Conservation (phyloP, 345 rosid species). For the Eucalyptus paniculata region DNA sequence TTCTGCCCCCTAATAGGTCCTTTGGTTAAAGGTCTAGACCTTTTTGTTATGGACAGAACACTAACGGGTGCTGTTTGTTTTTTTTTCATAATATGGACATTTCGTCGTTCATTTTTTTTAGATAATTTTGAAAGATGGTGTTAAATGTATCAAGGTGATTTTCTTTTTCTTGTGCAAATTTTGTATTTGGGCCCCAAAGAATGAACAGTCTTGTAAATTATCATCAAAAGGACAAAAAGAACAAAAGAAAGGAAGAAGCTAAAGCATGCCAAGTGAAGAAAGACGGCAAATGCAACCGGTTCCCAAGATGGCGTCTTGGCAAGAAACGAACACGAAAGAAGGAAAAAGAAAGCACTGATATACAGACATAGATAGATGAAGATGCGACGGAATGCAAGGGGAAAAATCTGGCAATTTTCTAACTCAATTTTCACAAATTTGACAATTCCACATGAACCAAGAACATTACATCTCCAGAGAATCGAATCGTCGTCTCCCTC, state of each 20-base stretch:
- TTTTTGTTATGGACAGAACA: neutral
- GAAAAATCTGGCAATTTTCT: neutral
- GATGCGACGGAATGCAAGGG: neutral
- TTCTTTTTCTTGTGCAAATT: neutral
- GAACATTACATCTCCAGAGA: neutral
- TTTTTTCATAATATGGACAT: no score
- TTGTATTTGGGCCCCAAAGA: neutral
- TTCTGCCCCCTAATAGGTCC: neutral
- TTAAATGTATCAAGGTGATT: neutral
- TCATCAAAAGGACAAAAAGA: neutral
- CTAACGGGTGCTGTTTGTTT: neutral
- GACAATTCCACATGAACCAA: neutral
- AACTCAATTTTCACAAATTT: neutral
- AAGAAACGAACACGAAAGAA: neutral
- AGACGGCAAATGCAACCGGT: neutral
- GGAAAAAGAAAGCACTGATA: neutral
- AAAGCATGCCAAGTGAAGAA: neutral
- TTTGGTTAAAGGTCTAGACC: neutral
- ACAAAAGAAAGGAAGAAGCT: neutral
- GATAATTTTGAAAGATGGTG: neutral
- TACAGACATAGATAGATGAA: accelerated
- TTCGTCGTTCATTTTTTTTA: neutral
- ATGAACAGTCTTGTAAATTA: neutral
- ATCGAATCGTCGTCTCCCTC: neutral
- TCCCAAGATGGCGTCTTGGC: neutral